These are phyloP conservation scores for Ramaria sp. DNA, from an alignment of 768 basidiomycete species.

Conservation along the genomic window DNA sequence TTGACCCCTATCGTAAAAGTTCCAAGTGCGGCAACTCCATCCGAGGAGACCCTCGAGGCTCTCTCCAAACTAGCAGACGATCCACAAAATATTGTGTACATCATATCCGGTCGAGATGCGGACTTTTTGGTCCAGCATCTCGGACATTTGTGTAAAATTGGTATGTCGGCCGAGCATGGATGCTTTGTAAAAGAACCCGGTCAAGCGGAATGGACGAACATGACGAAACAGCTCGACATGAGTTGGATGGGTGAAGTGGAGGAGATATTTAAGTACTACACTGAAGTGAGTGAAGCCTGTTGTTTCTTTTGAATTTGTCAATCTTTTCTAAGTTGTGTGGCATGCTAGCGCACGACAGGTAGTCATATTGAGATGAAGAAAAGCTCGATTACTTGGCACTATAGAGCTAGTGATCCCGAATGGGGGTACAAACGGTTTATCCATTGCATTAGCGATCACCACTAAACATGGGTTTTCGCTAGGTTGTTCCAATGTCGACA, in stretches of 20 bases:
- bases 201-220: constrained; percentile 63
- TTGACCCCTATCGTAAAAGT: constrained; percentile 94
- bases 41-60: constrained; percentile 59
- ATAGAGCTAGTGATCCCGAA: constrained; percentile 84
- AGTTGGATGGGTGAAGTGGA: constrained; percentile 93
- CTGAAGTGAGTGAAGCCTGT: constrained; percentile 65
- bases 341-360: constrained; percentile 75
- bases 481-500: constrained; percentile 93
- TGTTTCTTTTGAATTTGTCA: neutral
- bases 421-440: constrained; percentile 64
- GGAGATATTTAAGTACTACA: constrained; percentile 94
- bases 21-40: constrained; percentile 80
- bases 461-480: neutral
- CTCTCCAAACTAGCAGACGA: constrained; percentile 65
- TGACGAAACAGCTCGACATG: constrained; percentile 93
- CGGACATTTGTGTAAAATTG: constrained; percentile 71
- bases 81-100: constrained; percentile 87
- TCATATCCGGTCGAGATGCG: constrained; percentile 93
- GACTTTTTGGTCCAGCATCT: constrained; percentile 88
- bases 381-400: constrained; percentile 98
- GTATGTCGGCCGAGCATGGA: constrained; percentile 94
- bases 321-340: neutral
- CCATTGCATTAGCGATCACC: neutral
- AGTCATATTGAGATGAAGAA: constrained; percentile 95
- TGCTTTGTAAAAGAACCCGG: constrained; percentile 79